Evolutionary conservation across 2,329 filamentous ascomycete genomes (phyloP), one percentile per base, ranked within the genome.

Genomic region (Bipolaris victoriae): DNA sequence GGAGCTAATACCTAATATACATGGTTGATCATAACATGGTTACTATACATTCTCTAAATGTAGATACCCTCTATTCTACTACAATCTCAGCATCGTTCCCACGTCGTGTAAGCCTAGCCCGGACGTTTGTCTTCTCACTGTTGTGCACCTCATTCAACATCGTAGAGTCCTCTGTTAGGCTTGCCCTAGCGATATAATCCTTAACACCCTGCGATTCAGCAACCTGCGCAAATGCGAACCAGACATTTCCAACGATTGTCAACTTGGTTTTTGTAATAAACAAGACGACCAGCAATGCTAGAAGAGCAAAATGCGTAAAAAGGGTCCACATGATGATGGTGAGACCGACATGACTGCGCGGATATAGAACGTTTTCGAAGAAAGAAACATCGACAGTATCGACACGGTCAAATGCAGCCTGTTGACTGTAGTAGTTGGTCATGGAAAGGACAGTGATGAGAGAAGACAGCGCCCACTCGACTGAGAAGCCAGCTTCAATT

Each of bases 341-440:
- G 13, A 60, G 49, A 3, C 57, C 57, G 5, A 41, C 13, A 7
- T 24, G 20, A 13, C 47, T 31, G 13, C 36, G 57, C 9, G 54
- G 60, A 20, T 55, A 56, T 2, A 56, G 48, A 9, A 58, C 59
- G 6, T 49, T 49, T 5, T 33, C 26, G 44, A 53, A 61, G 44
- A 56, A 58, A 15, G 55, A 55, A 16, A 53, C 43, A 1, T 43
- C 46, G 15, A 55, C 52, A 5, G 39, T 41, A 18, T 58, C 49
- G 2, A 52, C 11, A 5, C 50, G 52, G 18, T 56, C 50, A 39
- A 59, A 62, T n/a, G 60, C 50, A 13, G 53, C 45, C 35, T 51
- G 53, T 44, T 62, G 56, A 31, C 53, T 41, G 52, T 60, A 62
- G 37, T 62, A 62, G 22, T 58, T 58, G 7, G 49, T 55, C 29